These are phyloP conservation scores for Penicillium thymicola DNA, from an alignment of 2,329 filamentous ascomycete species.

Conservation along the genomic window DNA sequence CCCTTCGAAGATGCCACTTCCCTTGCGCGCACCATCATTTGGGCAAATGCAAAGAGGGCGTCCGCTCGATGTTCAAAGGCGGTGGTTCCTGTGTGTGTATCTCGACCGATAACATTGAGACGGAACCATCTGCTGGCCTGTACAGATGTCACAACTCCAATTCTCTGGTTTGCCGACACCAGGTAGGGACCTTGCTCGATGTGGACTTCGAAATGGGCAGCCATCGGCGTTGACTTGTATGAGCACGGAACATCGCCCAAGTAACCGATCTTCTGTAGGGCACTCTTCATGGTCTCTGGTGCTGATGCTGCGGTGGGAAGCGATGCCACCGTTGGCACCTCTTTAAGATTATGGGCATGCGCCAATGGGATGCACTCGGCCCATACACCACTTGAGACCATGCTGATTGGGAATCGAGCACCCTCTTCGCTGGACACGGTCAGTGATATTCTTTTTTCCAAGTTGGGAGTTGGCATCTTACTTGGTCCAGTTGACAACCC, in stretches of 20 bases:
- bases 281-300: slow-evolving; percentile 61
- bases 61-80: slow-evolving; percentile 64
- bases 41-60: slow-evolving; percentile 63
- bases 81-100: slow-evolving; percentile 73
- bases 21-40: slow-evolving; percentile 65
- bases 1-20: slow-evolving; percentile 58
- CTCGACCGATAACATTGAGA: slow-evolving; percentile 62
- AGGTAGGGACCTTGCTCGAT: slow-evolving; percentile 81
- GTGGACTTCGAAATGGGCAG: slow-evolving; percentile 75
- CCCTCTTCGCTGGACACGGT: slow-evolving; percentile 65
- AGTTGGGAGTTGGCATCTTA: slow-evolving; percentile 11
- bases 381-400: slow-evolving; percentile 73
- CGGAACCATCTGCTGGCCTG: slow-evolving; percentile 75
- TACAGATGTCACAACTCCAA: slow-evolving; percentile 69
- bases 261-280: slow-evolving; percentile 69
- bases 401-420: slow-evolving; percentile 70
- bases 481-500: slow-evolving; percentile 61
- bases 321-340: slow-evolving; percentile 52
- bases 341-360: slow-evolving; percentile 59
- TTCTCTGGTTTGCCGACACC: slow-evolving; percentile 59
- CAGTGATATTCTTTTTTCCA: slow-evolving; percentile 3
- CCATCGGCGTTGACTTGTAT: slow-evolving; percentile 61
- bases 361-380: slow-evolving; percentile 61
- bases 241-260: slow-evolving; percentile 56
- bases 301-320: slow-evolving; percentile 49